Percentiles rank a stretch among this genome's conserved stretches.
Conservation (phyloP, 805 yeast species). For the Starmera dryadoides region DNA sequence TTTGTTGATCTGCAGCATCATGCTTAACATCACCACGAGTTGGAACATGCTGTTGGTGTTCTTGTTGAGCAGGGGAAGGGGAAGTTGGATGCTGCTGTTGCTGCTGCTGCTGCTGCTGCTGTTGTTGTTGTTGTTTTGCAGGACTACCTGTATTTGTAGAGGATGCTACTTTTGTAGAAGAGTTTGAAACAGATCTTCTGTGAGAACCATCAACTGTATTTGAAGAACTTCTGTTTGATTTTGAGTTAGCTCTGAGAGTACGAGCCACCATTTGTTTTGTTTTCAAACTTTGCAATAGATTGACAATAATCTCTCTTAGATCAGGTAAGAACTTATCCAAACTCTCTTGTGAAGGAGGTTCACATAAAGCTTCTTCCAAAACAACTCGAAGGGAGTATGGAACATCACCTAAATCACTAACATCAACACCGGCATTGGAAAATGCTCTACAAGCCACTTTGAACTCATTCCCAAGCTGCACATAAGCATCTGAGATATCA, state of each 20-base stretch:
- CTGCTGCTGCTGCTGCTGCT: neutral
- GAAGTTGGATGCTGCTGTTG: neutral
- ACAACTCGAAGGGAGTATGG: slow-evolving; percentile 75
- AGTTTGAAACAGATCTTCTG: slow-evolving; percentile 4
- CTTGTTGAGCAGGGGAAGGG: neutral
- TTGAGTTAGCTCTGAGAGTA: slow-evolving; percentile 22
- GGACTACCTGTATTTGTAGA: neutral
- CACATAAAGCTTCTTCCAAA: slow-evolving; percentile 79
- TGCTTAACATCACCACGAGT: slow-evolving; percentile 4
- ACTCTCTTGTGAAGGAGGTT: slow-evolving; percentile 76
- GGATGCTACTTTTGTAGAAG: neutral
- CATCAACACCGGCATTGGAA: slow-evolving; percentile 69
- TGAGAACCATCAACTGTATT: slow-evolving; percentile 5
- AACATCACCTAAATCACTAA: slow-evolving; percentile 82
- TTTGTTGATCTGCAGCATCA: slow-evolving; percentile 1
- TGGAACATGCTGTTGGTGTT: neutral
- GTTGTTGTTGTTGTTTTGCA: neutral
- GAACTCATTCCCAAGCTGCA: slow-evolving; percentile 88
- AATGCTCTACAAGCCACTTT: slow-evolving; percentile 80
- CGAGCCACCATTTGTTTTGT: slow-evolving; percentile 62
- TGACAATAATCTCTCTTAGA: slow-evolving; percentile 80
- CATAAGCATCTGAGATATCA: slow-evolving; percentile 86
- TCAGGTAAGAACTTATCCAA: slow-evolving; percentile 76
- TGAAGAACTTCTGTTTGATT: slow-evolving; percentile 11
- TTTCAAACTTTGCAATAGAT: slow-evolving; percentile 71